Percentiles rank a stretch among this genome's conserved stretches.
phyloP scores from a whole-genome alignment of 306 rosid genomes.

The Rosa chinensis region DNA sequence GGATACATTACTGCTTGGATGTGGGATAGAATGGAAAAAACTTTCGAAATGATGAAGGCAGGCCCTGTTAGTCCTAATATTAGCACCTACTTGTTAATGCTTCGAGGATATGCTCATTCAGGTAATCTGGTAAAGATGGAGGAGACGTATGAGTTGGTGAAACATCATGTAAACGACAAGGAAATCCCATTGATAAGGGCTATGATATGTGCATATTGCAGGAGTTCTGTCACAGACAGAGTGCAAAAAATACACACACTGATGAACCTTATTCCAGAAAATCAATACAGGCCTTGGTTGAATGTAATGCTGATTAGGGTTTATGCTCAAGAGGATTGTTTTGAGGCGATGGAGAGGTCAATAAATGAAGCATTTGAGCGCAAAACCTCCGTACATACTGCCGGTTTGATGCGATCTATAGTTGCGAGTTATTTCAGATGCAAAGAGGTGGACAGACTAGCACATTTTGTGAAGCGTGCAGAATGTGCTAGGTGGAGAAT shows the following conservation, averaged over 20 bases:
- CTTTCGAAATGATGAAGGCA: slow-evolving; percentile 52
- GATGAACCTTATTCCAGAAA: slow-evolving; percentile 57
- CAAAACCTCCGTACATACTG: slow-evolving; percentile 30
- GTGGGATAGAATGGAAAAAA: slow-evolving; percentile 75
- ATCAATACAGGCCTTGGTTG: slow-evolving; percentile 74
- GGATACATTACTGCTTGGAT: slow-evolving; percentile 78
- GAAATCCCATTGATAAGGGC: slow-evolving; percentile 46
- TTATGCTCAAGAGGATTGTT: slow-evolving; percentile 58
- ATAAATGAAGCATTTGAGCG: slow-evolving; percentile 73
- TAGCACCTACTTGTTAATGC: slow-evolving; percentile 55
- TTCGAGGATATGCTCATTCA: slow-evolving; percentile 77
- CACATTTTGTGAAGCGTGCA: slow-evolving; percentile 56
- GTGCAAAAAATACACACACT: slow-evolving; percentile 49
- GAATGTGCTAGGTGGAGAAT: slow-evolving; percentile 64
- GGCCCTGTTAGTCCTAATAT: slow-evolving; percentile 47
- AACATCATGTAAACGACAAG: slow-evolving; percentile 37
- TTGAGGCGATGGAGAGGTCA: slow-evolving; percentile 68
- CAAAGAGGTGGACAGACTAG: slow-evolving; percentile 62
- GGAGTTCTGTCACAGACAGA: slow-evolving; percentile 55
- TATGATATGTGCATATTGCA: slow-evolving; percentile 85
- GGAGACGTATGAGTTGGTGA: slow-evolving; percentile 49
- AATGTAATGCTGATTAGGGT: slow-evolving; percentile 62
- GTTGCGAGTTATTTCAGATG: slow-evolving; percentile 56
- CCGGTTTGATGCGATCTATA: slow-evolving; percentile 46
- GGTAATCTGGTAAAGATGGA: slow-evolving; percentile 78